Evolutionary conservation across 352 stramenopile genomes (phyloP).

Genomic region (Globisporangium rhizosaccharum): DNA sequence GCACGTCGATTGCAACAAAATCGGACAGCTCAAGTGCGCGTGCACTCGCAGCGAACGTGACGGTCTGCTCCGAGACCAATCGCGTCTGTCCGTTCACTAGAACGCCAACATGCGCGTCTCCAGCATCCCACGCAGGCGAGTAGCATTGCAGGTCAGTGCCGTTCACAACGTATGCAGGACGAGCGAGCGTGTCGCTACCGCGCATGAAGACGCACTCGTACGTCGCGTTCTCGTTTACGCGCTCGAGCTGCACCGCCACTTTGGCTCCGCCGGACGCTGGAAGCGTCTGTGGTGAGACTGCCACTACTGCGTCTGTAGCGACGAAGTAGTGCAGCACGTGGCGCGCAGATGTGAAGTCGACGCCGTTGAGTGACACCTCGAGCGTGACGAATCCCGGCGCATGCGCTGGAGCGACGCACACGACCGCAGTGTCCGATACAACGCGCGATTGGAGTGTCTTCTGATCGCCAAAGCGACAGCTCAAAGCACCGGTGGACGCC

Average conservation of each 20-base stretch:
- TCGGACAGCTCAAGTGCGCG: neutral
- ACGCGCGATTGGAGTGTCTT: constrained; percentile 8
- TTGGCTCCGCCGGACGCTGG: constrained; percentile 21
- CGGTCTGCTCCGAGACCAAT: constrained; percentile 11
- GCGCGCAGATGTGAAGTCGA: constrained; percentile 32
- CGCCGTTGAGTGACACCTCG: constrained; percentile 40
- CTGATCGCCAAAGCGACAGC: constrained; percentile 35
- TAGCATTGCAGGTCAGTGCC: constrained; percentile 21
- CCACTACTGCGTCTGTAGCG: constrained; percentile 14
- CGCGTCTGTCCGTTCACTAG: constrained; percentile 17
- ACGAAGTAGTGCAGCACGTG: constrained; percentile 30
- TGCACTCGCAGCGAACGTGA: constrained; percentile 23
- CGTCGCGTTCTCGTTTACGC: constrained; percentile 2
- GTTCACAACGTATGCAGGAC: constrained; percentile 21
- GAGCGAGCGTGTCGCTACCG: constrained; percentile 5
- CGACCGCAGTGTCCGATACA: constrained; percentile 24
- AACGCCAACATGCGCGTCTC: constrained; percentile 21
- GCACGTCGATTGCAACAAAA: neutral
- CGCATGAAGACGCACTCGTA: constrained; percentile 38
- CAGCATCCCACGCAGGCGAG: constrained; percentile 23
- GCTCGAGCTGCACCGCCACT: constrained; percentile 19
- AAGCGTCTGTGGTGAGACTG: constrained; percentile 20
- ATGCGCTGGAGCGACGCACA: constrained; percentile 21
- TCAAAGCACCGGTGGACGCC: constrained; percentile 9
- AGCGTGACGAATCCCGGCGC: constrained; percentile 23